These are phyloP conservation scores for Rhodosorus marinus DNA, from an alignment of 23 red algal genomes.

Conservation along the genomic window DNA sequence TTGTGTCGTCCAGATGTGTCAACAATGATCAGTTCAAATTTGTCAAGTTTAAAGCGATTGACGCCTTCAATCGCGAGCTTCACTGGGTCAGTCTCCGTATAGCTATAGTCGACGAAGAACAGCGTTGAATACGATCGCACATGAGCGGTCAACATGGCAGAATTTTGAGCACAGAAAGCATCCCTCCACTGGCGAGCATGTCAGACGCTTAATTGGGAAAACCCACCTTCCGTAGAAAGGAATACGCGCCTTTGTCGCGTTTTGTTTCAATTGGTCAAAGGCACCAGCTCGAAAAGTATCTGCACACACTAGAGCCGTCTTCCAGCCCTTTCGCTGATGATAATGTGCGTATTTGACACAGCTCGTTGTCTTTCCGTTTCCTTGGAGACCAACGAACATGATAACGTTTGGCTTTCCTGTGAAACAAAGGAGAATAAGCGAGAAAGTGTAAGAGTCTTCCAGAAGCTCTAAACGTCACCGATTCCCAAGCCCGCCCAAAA, in stretches of 20 bases:
- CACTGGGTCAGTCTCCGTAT: conserved; percentile 82
- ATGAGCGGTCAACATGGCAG: no score
- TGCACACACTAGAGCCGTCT: conserved; percentile 77
- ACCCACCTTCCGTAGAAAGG: conserved; percentile 93
- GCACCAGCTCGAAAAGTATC: conserved; percentile 97
- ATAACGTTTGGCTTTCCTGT: conserved; percentile 71
- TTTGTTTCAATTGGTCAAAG: conserved; percentile 94
- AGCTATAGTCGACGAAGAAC: no score
- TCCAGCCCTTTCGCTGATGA: conserved; percentile 81
- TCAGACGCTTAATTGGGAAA: no score
- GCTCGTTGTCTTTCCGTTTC: conserved; percentile 95
- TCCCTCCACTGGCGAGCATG: no score
- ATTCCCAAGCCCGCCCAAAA: no score
- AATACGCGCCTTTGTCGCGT: conserved; percentile 74
- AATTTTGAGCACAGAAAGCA: no score
- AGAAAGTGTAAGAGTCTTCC: no score
- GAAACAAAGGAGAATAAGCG: no score
- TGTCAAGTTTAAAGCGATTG: conserved; percentile 47
- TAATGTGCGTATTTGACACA: conserved; percentile 93
- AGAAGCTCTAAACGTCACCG: no score
- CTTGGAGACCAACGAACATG: conserved; percentile 97
- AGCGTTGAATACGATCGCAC: no score
- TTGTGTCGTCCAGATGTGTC: conserved; percentile 96
- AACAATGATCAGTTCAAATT: conserved; percentile 80
- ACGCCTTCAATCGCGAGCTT: conserved; percentile 78